Evolutionary conservation across 169 alveolate species (phyloP).

Genomic region (Plasmodium coatneyi): DNA sequence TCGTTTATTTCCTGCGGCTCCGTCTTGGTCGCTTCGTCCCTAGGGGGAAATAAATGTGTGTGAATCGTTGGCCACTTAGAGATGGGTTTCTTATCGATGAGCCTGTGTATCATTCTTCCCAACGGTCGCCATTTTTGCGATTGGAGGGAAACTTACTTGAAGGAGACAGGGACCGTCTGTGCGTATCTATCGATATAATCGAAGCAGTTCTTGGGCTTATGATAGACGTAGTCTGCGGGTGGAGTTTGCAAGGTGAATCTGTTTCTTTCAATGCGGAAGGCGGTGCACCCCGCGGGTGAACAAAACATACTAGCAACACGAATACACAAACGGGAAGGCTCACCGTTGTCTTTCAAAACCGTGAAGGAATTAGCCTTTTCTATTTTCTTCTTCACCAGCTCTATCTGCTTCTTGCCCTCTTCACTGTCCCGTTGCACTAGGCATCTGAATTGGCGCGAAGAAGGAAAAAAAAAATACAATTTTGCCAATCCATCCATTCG

Average conservation of each 20-base stretch:
- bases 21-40: slow-evolving; percentile 70
- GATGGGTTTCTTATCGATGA: background rate
- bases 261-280: background rate
- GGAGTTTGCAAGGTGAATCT: background rate
- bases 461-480: background rate
- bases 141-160: slow-evolving; percentile 20
- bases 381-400: slow-evolving; percentile 41
- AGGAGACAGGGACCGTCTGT: slow-evolving; percentile 60
- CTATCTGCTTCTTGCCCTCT: slow-evolving; percentile 63
- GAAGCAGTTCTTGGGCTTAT: slow-evolving; percentile 58
- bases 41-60: background rate
- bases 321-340: background rate
- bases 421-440: slow-evolving; percentile 37
- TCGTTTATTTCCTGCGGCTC: slow-evolving; percentile 72
- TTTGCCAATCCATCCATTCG: background rate
- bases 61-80: background rate
- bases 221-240: slow-evolving; percentile 28
- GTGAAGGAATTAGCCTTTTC: slow-evolving; percentile 57
- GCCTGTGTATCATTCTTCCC: background rate
- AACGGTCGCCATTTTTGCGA: background rate
- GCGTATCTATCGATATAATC: slow-evolving; percentile 55
- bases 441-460: slow-evolving; percentile 8
- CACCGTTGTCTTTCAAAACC: slow-evolving; percentile 44
- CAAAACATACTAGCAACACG: background rate
- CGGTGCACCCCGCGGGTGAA: background rate